These are phyloP conservation scores for Mrakia gelida DNA, from an alignment of 768 basidiomycete species.

Conservation along the genomic window DNA sequence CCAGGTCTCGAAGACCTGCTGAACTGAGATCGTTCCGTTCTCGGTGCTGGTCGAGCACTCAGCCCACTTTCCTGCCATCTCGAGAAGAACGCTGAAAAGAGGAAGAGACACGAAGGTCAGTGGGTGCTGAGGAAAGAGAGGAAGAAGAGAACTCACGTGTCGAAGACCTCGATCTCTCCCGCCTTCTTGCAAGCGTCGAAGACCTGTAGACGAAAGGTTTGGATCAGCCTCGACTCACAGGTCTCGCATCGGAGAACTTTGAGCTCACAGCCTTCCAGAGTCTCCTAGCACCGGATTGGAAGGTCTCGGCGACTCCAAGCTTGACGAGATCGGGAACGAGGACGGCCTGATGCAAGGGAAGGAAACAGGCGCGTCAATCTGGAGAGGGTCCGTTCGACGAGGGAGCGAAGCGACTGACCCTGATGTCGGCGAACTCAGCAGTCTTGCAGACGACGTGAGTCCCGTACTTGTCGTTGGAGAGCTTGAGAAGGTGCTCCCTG, in stretches of 20 bases:
- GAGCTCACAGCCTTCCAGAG: constrained; percentile 41
- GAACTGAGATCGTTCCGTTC: constrained; percentile 40
- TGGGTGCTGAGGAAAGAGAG: neutral
- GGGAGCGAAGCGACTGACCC: constrained; percentile 32
- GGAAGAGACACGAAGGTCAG: neutral
- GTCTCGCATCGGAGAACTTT: too few species aligned
- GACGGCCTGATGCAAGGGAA: constrained; percentile 29
- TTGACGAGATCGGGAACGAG: constrained; percentile 39
- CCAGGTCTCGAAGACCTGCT: constrained; percentile 43
- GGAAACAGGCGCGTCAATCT: neutral
- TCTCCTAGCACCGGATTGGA: constrained; percentile 42
- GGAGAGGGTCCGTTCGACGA: neutral
- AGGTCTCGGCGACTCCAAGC: constrained; percentile 39
- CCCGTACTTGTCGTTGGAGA: constrained; percentile 42
- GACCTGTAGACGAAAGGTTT: neutral
- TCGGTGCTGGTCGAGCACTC: constrained; percentile 41
- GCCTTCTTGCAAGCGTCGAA: constrained; percentile 37
- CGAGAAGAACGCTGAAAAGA: constrained; percentile 37
- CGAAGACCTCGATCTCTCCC: constrained; percentile 36
- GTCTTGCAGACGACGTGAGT: constrained; percentile 43
- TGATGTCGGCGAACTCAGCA: constrained; percentile 38
- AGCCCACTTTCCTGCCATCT: constrained; percentile 39
- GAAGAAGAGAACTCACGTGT: constrained; percentile 32
- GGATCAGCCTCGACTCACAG: neutral
- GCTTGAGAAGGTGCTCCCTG: constrained; percentile 39